Evolutionary conservation across 2,329 filamentous ascomycete species (phyloP).

Genomic region (Alternaria ethzedia): DNA sequence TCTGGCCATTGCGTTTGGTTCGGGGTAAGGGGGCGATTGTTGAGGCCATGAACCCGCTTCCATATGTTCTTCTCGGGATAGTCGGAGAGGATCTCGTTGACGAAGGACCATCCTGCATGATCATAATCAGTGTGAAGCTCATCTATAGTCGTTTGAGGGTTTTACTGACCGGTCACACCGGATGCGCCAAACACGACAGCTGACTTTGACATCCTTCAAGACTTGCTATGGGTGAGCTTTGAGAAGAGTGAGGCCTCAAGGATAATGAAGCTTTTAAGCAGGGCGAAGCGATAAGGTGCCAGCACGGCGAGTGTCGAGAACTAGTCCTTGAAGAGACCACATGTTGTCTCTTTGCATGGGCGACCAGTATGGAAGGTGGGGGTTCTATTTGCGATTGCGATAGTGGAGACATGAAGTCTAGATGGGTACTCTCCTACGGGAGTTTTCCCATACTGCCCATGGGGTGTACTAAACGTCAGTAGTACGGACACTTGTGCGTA

Average conservation of each 20-base stretch:
- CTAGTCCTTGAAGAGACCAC: not conserved
- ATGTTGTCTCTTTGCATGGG: not conserved
- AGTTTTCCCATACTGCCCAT: not conserved
- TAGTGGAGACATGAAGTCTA: not conserved
- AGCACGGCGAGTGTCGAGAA: not conserved
- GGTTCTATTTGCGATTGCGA: not conserved
- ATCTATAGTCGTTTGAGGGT: not conserved
- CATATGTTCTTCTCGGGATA: conserved; percentile 48
- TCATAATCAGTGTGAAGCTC: not conserved
- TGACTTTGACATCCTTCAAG: conserved; percentile 38
- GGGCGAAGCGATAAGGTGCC: not conserved
- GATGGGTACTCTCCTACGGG: not conserved
- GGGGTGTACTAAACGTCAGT: not conserved
- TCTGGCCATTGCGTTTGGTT: conserved; percentile 47
- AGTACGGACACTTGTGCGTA: not conserved
- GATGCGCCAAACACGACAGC: conserved; percentile 53
- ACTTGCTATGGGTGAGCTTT: not conserved
- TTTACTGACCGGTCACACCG: conserved; percentile 38
- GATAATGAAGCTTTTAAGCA: not conserved
- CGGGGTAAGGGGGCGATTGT: conserved; percentile 48
- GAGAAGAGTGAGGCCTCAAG: not conserved
- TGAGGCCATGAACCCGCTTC: conserved; percentile 49
- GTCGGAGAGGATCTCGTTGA: conserved; percentile 48
- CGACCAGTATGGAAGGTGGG: not conserved
- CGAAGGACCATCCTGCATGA: conserved; percentile 50